phyloP scores from a whole-genome alignment of 148 eudicot genomes.

The Hydrangea macrophylla region DNA sequence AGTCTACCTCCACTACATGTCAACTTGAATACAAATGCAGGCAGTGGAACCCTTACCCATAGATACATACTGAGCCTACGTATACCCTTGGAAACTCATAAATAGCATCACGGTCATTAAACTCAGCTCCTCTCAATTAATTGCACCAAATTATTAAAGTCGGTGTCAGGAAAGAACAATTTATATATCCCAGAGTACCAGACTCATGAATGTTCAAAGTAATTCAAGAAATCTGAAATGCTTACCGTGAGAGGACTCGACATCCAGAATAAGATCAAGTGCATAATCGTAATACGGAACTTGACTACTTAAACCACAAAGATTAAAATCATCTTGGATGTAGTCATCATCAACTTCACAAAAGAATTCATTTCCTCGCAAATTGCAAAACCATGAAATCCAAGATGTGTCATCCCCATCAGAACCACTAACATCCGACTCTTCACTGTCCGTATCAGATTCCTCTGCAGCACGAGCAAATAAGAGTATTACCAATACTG shows the following conservation, averaged over 20 bases:
- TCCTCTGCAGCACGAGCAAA: conserved; percentile 39
- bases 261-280: conserved; percentile 60
- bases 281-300: conserved; percentile 71
- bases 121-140: too few species aligned
- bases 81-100: too few species aligned
- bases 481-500: conserved; percentile 9
- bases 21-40: too few species aligned
- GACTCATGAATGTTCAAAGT: conserved; percentile 5
- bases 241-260: conserved; percentile 69
- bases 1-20: too few species aligned
- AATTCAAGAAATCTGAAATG: neutral
- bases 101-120: too few species aligned
- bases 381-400: conserved; percentile 78
- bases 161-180: too few species aligned
- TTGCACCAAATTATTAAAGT: too few species aligned
- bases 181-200: neutral
- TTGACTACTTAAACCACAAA: conserved; percentile 73
- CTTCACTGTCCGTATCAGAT: conserved; percentile 72
- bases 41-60: too few species aligned
- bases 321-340: conserved; percentile 77
- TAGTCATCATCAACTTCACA: conserved; percentile 79
- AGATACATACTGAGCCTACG: too few species aligned
- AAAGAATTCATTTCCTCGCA: conserved; percentile 69
- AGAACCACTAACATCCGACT: conserved; percentile 68
- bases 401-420: conserved; percentile 79